Percentiles rank a stretch among this genome's conserved stretches.
These are phyloP conservation scores for Conringia planisiliqua DNA, from an alignment of 345 rosid species.

Conservation along the genomic window DNA sequence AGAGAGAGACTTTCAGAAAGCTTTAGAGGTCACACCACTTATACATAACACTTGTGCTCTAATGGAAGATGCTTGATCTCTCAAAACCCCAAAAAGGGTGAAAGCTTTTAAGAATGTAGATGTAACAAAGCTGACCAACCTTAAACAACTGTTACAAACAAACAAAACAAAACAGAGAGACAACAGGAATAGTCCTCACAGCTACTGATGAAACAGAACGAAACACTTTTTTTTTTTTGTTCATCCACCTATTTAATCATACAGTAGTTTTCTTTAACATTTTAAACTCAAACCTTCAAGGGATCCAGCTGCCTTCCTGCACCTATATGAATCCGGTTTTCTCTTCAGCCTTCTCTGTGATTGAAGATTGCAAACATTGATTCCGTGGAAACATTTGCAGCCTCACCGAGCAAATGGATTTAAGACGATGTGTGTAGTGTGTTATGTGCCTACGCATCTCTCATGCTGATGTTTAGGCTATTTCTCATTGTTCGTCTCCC, in stretches of 20 bases:
- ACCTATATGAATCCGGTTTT: constrained; percentile 1
- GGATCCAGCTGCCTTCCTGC: neutral
- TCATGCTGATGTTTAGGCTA: constrained; percentile 91
- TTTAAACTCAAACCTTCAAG: constrained; percentile 16
- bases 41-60: neutral
- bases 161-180: constrained; percentile 24
- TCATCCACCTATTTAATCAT: constrained; percentile 10
- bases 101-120: constrained; percentile 11
- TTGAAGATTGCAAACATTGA: neutral
- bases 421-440: neutral
- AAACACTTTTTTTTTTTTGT: constrained; percentile 7
- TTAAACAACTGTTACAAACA: constrained; percentile 25
- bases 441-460: constrained; percentile 46
- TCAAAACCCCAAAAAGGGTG: constrained; percentile 2
- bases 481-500: constrained; percentile 99
- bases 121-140: constrained; percentile 24
- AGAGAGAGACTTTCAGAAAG: neutral
- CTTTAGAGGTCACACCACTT: neutral
- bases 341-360: neutral
- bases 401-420: neutral
- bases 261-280: constrained; percentile 14
- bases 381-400: constrained; percentile 8
- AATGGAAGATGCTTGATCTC: constrained; percentile 16
- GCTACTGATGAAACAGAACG: constrained; percentile 20
- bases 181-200: neutral